Evolutionary conservation across 768 basidiomycete genomes (phyloP).

Genomic region (Roridomyces roridus): DNA sequence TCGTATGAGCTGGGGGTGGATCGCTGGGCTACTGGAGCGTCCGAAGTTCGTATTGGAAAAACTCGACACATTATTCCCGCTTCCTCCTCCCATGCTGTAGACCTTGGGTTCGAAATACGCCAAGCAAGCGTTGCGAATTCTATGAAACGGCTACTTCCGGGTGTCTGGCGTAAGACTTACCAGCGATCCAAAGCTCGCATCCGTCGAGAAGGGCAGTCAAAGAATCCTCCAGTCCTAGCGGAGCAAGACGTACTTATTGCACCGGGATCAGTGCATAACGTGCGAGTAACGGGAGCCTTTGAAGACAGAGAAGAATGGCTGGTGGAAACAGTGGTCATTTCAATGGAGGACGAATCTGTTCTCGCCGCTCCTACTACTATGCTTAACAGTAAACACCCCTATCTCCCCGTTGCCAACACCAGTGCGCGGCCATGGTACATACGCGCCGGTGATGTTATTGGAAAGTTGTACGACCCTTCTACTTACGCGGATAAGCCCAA

Average conservation of each 20-base stretch:
- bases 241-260: neutral
- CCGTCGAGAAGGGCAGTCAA: neutral
- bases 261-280: neutral
- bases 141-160: neutral
- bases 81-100: slow-evolving; percentile 3
- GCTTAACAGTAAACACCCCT: neutral
- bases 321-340: slow-evolving; percentile 18
- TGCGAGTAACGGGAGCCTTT: slow-evolving; percentile 4
- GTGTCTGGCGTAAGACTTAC: neutral
- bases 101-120: slow-evolving; percentile 10
- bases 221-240: neutral
- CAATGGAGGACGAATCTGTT: slow-evolving; percentile 1
- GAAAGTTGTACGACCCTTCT: neutral
- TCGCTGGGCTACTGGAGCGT: slow-evolving; percentile 10
- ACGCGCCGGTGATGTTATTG: slow-evolving; percentile 17
- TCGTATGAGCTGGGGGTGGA: slow-evolving; percentile 26
- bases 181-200: neutral
- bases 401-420: slow-evolving; percentile 25
- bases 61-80: slow-evolving; percentile 1
- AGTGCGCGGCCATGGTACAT: slow-evolving; percentile 16
- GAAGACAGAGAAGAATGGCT: slow-evolving; percentile 16
- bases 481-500: neutral
- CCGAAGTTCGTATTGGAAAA: slow-evolving; percentile 1
- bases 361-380: slow-evolving; percentile 15
- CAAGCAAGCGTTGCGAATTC: neutral